Conservation (phyloP, 768 basidiomycete species). For the Gyrodon lividus region DNA sequence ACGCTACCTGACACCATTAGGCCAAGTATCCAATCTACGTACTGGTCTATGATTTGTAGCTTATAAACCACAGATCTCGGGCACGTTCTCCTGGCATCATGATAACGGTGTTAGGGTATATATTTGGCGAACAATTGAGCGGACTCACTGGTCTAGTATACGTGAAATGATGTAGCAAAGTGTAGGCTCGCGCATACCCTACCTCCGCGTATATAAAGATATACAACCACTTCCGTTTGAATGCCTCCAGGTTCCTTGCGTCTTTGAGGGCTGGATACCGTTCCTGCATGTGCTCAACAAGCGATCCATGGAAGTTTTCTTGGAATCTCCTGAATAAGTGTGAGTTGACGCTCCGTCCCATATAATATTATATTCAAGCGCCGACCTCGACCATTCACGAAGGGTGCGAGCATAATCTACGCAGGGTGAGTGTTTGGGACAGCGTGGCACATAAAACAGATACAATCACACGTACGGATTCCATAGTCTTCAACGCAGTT, state of each 20-base stretch:
- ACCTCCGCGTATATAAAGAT: slow-evolving; percentile 28
- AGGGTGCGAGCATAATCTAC: slow-evolving; percentile 46
- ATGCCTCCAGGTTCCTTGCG: slow-evolving; percentile 19
- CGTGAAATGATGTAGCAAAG: slow-evolving; percentile 12
- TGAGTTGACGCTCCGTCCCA: slow-evolving; percentile 15
- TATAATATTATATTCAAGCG: slow-evolving; percentile 10
- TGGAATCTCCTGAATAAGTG: slow-evolving; percentile 24
- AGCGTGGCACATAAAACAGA: neutral
- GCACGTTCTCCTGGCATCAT: neutral
- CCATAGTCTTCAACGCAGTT: slow-evolving; percentile 21
- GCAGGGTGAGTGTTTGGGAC: slow-evolving; percentile 1
- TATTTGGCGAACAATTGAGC: neutral
- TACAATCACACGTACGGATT: slow-evolving; percentile 9
- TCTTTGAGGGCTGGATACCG: slow-evolving; percentile 23
- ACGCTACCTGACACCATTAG: neutral
- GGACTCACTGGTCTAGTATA: slow-evolving; percentile 18
- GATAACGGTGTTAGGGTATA: neutral
- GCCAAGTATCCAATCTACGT: neutral
- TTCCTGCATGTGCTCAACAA: slow-evolving; percentile 13
- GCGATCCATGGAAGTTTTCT: slow-evolving; percentile 18
- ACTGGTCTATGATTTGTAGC: neutral
- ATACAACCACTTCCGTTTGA: slow-evolving; percentile 27
- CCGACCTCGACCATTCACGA: slow-evolving; percentile 33
- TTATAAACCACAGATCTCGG: neutral
- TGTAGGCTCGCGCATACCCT: slow-evolving; percentile 25